phyloP scores from a whole-genome alignment of 225 moss, liverwort and hornwort genomes.

The Lunularia cruciata region DNA sequence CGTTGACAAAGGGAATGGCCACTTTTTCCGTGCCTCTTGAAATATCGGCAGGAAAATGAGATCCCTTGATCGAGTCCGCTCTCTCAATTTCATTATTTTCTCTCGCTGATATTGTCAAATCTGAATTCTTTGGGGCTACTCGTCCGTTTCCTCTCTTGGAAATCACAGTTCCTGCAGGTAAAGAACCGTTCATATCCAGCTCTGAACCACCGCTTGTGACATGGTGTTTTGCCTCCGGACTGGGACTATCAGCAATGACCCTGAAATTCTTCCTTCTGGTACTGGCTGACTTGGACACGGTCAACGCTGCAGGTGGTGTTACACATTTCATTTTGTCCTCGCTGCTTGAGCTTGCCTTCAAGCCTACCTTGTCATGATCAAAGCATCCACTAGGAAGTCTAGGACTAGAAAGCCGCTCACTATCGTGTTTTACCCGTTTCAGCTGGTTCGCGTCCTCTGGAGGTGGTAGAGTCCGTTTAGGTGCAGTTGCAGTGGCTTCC shows the following conservation, averaged over 20 bases:
- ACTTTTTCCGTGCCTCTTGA: constrained; percentile 72
- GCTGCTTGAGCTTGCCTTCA: neutral
- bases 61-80: neutral
- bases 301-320: neutral
- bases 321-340: neutral
- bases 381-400: neutral
- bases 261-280: constrained; percentile 33
- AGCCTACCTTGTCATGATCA: neutral
- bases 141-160: neutral
- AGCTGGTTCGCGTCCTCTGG: neutral
- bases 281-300: neutral
- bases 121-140: neutral
- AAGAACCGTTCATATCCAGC: neutral
- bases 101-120: neutral
- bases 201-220: neutral
- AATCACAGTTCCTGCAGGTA: neutral
- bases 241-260: constrained; percentile 23
- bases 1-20: constrained; percentile 52
- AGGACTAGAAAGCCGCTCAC: neutral
- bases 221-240: neutral
- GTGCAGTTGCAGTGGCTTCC: neutral
- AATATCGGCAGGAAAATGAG: constrained; percentile 48
- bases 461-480: constrained; percentile 23
- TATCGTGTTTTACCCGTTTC: constrained; percentile 29
- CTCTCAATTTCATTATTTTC: constrained; percentile 3